Evolutionary conservation across 305 asterid genomes (phyloP), one percentile per base, ranked within the genome.

Genomic region (Fraxinus greggii): DNA sequence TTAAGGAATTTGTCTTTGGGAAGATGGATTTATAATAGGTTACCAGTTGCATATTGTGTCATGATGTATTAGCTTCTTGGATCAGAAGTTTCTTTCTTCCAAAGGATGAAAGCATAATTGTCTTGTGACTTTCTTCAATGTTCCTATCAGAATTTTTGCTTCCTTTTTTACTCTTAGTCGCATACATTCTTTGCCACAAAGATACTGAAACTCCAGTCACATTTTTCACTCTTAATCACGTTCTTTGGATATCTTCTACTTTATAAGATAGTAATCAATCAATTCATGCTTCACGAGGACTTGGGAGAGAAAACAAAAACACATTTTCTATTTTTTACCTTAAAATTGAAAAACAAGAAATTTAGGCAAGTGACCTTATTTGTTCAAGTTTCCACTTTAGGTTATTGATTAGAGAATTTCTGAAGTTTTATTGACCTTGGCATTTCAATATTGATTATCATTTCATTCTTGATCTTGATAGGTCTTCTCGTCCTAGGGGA

Each of bases 381-480:
- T 69, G 17, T 69, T 69, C 40, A 28, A 12, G 40, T 69, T 69
- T 69, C 29, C 40, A 69, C 40, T 9, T 70, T 31, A 29, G 0
- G 12, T 10, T 24, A 26, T 3, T 24, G 33, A 63, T 63, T 65
- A 26, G 72, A 26, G 8, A 7, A 70, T 29, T 31, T 31, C 24
- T 15, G 42, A 15, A 67, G 35, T 67, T 67, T 65, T 29, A 10
- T 26, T 67, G 74, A 70, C 26, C 76, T 70, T 31, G 24, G 40
- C 75, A 70, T 32, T 70, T 79, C 76, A 70, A 70, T 21, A 70
- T 36, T 23, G 3, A n/a, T 78, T 61, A 35, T 48, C 36, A 59
- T 78, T 72, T 42, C 40, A 35, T 80, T 77, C 73, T 31, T 75
- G 12, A 67, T 78, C 42, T 31, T 70, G 45, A 70, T 70, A 31